Base-by-base conservation (phyloP, 768 basidiomycete species). In the Phylloporus scabripes region DNA sequence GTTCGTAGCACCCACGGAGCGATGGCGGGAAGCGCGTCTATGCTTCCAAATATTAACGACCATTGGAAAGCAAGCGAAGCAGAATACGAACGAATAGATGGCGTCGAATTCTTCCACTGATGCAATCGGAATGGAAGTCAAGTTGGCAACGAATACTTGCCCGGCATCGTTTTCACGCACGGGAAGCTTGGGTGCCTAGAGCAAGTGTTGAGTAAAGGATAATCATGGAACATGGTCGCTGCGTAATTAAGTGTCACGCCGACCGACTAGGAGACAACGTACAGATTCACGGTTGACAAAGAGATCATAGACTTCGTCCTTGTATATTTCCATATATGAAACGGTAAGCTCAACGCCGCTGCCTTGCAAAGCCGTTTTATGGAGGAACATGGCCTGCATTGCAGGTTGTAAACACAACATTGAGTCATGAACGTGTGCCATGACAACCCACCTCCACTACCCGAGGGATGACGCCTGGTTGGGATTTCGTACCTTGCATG, bases 261-360 rank as follows among this genome's bases (percentile, higher is more conserved):
- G 21, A 14, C 20, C n/a, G 23, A 29, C 26, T 3, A 17, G n/a
- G 39, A 40, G 3, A 24, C 15, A 24, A 72, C 80, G 18, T 58
- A 85, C 85, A 47, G 74, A 80, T 49, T 85, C 85, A 45, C 85
- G 73, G 45, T 77, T 72, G 1, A 87, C 87, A 3, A 94, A 75
- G 21, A 95, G 76, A 62, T 93, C 92, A 59, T 88, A 93, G 3
- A 87, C 85, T 53, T 94, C 92, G 60, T 94, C 91, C 60, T 88
- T 89, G 69, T 92, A 90, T 46, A 94, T 90, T 64, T 94, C 91
- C 80, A 90, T 87, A 53, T 92, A 92, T 1, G 86, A 86, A 12
- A 87, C 71, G 5, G 73, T 60, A 20, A 83, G 67, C 1, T 74
- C 72, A 5, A 81, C 73, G 32, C 73, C 64, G 37, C 75, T 71